Conservation (phyloP, 2,329 filamentous ascomycete species). For the Colletotrichum liriopes region DNA sequence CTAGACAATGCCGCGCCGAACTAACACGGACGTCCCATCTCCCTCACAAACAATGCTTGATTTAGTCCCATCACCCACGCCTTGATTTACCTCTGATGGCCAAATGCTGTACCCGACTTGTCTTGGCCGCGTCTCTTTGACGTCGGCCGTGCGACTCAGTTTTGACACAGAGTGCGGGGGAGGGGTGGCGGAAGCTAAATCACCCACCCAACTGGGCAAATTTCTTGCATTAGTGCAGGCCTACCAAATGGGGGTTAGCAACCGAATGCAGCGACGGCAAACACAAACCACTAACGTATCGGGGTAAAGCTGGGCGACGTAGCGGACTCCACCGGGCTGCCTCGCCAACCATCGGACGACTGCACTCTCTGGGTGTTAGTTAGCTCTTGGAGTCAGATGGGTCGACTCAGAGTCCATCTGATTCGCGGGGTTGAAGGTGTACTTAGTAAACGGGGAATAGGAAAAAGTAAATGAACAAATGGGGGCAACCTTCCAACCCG, state of each 20-base stretch:
- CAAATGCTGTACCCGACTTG: background rate
- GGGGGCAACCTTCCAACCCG: background rate
- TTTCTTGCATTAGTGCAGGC: background rate
- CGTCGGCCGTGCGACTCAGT: conserved; percentile 24
- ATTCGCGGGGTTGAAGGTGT: background rate
- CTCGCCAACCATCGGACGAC: conserved; percentile 15
- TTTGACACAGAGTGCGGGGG: conserved; percentile 21
- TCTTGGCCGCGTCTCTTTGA: conserved; percentile 7
- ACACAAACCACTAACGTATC: background rate
- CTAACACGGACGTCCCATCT: background rate
- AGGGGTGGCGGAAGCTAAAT: background rate
- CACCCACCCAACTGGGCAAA: conserved; percentile 17
- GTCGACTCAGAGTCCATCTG: conserved; percentile 21
- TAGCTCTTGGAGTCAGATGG: conserved; percentile 27
- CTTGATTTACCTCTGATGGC: background rate
- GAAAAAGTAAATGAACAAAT: too few species aligned
- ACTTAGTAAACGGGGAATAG: too few species aligned
- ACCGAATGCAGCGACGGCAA: background rate
- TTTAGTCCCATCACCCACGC: conserved; percentile 1
- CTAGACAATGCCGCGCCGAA: background rate
- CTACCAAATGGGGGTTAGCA: background rate
- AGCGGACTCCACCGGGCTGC: background rate
- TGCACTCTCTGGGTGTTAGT: background rate
- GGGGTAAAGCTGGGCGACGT: background rate
- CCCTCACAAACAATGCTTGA: background rate